Evolutionary conservation across 2,329 filamentous ascomycete genomes (phyloP), one percentile per base, ranked within the genome.

Genomic region (Pseudocercospora fuligena): DNA sequence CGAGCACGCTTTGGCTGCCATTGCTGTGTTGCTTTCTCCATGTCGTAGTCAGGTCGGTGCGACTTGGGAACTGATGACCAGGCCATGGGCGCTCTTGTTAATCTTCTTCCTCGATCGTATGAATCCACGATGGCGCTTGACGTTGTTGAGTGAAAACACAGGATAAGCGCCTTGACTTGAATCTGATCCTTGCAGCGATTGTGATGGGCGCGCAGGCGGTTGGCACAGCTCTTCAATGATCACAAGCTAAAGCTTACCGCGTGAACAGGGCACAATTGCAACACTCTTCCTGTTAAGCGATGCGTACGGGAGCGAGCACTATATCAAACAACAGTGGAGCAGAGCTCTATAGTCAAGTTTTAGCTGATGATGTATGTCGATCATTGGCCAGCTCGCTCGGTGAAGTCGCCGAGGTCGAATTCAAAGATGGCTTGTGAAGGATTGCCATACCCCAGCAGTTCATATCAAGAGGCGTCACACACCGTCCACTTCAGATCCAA

Each of bases 311-410:
- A 58, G 21, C 31, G 56, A 36, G 56, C 56, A 56, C 51, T 56
- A 56, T 56, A 56, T 56, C 51, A 56, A 56, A 56, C 51, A 11
- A 56, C 51, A 56, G 51, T 56, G 51, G 51, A 56, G 21, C 27
- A 29, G 51, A 56, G 51, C 51, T 29, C 51, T 56, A 31, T 33
- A 56, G 51, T 56, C 51, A 56, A 56, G 23, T 16, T 19, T 31
- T 56, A 11, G 51, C 51, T 16, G 51, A 56, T 56, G 8, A 16
- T 7, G 12, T 3, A 31, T 33, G 27, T 56, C 27, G 27, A 56
- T 56, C 56, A 58, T 58, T 58, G 56, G 56, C 56, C 56, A 43
- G 56, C 56, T 58, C 56, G 56, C 56, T 58, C 56, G 56, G 56
- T 36, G 31, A 29, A 58, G 56, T 19, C 56, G 56, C 56, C 56